Conservation (phyloP, 441 rosid genomes). For the Heliophila coronopifolia region DNA sequence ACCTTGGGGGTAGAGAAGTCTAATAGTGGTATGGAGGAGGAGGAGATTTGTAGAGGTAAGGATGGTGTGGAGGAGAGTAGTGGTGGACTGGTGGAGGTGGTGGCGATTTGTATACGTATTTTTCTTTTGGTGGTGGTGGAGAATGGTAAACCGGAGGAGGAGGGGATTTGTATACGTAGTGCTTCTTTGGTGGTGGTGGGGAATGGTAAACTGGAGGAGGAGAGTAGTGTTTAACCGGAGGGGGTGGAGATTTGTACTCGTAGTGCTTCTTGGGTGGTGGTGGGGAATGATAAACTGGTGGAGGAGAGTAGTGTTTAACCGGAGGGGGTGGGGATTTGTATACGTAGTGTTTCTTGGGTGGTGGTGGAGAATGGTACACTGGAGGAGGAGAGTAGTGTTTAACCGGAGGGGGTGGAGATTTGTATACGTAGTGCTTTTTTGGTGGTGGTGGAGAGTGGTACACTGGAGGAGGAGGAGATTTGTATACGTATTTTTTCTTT, state of each 20-base stretch:
- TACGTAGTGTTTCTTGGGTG: background rate
- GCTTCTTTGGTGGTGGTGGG: conserved; percentile 8
- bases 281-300: conserved; percentile 18
- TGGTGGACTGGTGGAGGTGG: conserved; percentile 29
- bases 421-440: background rate
- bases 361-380: conserved; percentile 8
- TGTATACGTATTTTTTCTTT: background rate
- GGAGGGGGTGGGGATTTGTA: conserved; percentile 26
- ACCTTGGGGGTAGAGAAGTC: conserved; percentile 22
- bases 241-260: conserved; percentile 17
- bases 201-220: conserved; percentile 18
- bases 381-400: conserved; percentile 8
- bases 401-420: conserved; percentile 1
- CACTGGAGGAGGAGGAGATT: conserved; percentile 4
- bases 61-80: conserved; percentile 32
- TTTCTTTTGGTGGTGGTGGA: conserved; percentile 15
- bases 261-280: conserved; percentile 17
- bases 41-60: conserved; percentile 30
- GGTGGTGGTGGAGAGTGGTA: conserved; percentile 7
- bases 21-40: conserved; percentile 34
- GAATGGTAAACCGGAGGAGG: conserved; percentile 14
- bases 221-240: conserved; percentile 17
- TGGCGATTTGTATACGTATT: conserved; percentile 23
- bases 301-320: conserved; percentile 8
- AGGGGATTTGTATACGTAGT: conserved; percentile 13